phyloP scores from a whole-genome alignment of 306 rosid genomes.

The Acacia acuminata region DNA sequence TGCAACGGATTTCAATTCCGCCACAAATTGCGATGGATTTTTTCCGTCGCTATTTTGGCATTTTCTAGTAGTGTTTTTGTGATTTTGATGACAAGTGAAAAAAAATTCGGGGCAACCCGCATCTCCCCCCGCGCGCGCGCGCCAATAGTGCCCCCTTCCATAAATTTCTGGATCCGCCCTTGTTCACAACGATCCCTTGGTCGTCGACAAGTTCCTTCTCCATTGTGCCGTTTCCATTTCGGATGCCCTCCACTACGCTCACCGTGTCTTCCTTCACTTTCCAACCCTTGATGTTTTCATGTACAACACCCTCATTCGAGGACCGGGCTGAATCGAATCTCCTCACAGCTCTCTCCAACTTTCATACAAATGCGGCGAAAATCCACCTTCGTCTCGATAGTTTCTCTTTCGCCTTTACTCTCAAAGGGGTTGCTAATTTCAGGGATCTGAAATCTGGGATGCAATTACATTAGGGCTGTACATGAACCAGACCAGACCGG shows the following conservation, averaged over 20 bases:
- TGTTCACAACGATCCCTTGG: slow-evolving; percentile 48
- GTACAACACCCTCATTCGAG: slow-evolving; percentile 81
- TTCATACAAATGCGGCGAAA: slow-evolving; percentile 60
- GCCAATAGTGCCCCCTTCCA: too few relatives aligned
- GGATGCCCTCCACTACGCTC: slow-evolving; percentile 56
- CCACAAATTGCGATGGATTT: too few relatives aligned
- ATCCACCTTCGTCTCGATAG: slow-evolving; percentile 51
- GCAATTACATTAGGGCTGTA: slow-evolving; percentile 48
- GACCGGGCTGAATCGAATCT: slow-evolving; percentile 54
- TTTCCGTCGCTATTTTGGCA: too few relatives aligned
- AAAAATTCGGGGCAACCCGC: too few relatives aligned
- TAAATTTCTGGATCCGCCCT: too few relatives aligned
- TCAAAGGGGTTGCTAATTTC: slow-evolving; percentile 69
- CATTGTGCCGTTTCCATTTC: slow-evolving; percentile 63
- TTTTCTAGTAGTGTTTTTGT: too few relatives aligned
- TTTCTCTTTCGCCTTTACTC: slow-evolving; percentile 75
- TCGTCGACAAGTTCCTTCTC: slow-evolving; percentile 77
- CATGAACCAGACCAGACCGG: too few relatives aligned
- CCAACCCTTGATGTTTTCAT: slow-evolving; percentile 79
- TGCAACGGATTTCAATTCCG: too few relatives aligned
- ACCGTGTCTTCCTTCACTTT: slow-evolving; percentile 57
- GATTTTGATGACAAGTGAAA: too few relatives aligned
- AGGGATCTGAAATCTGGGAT: slow-evolving; percentile 43
- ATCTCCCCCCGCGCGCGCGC: too few relatives aligned
- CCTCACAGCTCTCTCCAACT: slow-evolving; percentile 51